phyloP scores from a whole-genome alignment of 2,329 filamentous ascomycete genomes.

The Fusarium sambucinum region DNA sequence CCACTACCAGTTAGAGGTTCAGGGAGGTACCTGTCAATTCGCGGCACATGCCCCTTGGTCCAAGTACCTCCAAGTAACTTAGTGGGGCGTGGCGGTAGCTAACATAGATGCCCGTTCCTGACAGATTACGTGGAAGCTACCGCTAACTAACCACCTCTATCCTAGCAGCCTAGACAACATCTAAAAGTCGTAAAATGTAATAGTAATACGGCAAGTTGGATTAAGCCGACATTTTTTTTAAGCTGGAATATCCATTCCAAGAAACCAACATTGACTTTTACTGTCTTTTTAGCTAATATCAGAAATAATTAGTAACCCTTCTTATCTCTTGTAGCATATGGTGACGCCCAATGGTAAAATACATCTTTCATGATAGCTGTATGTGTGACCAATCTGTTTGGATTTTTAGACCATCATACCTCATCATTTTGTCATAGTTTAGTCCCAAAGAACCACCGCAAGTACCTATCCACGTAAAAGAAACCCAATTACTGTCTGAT shows the following conservation, averaged over 20 bases:
- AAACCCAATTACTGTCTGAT: no score
- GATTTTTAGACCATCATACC: background rate
- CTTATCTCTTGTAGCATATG: no score
- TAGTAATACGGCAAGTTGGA: background rate
- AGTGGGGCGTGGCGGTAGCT: constrained; percentile 18
- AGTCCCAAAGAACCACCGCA: no score
- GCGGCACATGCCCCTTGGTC: accelerated
- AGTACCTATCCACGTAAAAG: no score
- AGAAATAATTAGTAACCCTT: background rate
- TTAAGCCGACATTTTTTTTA: constrained; percentile 1
- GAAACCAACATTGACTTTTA: no score
- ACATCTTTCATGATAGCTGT: background rate
- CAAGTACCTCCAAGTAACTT: constrained; percentile 15
- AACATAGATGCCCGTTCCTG: constrained; percentile 3
- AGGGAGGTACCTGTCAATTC: background rate
- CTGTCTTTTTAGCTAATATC: background rate
- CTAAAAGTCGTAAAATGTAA: background rate
- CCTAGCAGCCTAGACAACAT: constrained; percentile 32
- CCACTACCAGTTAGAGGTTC: constrained; percentile 5
- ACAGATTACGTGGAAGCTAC: constrained; percentile 39
- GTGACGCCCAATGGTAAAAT: background rate
- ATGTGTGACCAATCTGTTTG: background rate
- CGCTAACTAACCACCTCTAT: constrained; percentile 22
- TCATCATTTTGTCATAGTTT: no score
- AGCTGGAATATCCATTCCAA: background rate